These are phyloP conservation scores for Wickerhamomyces sp. DNA, from an alignment of 1,139 yeast species.

Conservation along the genomic window DNA sequence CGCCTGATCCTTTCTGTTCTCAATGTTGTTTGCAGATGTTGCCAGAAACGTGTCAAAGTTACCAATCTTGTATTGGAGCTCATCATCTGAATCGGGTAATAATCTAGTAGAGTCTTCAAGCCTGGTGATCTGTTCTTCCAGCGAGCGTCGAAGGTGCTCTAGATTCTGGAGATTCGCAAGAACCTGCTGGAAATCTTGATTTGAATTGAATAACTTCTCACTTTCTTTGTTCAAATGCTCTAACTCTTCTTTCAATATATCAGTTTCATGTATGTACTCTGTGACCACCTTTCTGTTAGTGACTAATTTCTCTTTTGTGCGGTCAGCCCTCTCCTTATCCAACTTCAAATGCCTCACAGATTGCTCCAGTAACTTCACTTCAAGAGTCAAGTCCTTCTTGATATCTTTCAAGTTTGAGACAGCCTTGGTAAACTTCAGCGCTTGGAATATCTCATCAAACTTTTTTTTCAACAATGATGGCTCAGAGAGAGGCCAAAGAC, in stretches of 20 bases:
- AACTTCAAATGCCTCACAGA: conserved; percentile 69
- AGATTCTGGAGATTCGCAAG: conserved; percentile 60
- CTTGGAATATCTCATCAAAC: conserved; percentile 95
- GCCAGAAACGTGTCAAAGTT: conserved; percentile 49
- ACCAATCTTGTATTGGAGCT: conserved; percentile 41
- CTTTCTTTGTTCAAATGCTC: conserved; percentile 52
- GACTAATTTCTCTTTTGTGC: conserved; percentile 45
- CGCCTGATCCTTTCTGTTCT: conserved; percentile 20
- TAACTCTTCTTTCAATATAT: conserved; percentile 43
- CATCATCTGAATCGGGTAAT: conserved; percentile 45
- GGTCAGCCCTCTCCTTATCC: conserved; percentile 70
- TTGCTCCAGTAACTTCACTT: conserved; percentile 71
- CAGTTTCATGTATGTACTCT: conserved; percentile 44
- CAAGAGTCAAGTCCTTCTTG: conserved; percentile 71
- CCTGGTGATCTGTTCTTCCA: conserved; percentile 45
- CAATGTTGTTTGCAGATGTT: conserved; percentile 31
- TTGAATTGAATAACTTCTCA: conserved; percentile 62
- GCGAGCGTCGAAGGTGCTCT: conserved; percentile 39
- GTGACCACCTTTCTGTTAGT: conserved; percentile 42
- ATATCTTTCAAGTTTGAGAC: conserved; percentile 71
- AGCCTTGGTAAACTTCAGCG: conserved; percentile 88
- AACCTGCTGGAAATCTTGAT: conserved; percentile 77
- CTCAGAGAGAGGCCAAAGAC: conserved; percentile 94
- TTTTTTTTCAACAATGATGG: conserved; percentile 84
- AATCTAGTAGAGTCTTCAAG: conserved; percentile 40